A percentile compares a stretch with the other conserved stretches of the same genome.
phyloP scores from a whole-genome alignment of 2,329 filamentous ascomycete genomes.

The Penicillium olsonii region DNA sequence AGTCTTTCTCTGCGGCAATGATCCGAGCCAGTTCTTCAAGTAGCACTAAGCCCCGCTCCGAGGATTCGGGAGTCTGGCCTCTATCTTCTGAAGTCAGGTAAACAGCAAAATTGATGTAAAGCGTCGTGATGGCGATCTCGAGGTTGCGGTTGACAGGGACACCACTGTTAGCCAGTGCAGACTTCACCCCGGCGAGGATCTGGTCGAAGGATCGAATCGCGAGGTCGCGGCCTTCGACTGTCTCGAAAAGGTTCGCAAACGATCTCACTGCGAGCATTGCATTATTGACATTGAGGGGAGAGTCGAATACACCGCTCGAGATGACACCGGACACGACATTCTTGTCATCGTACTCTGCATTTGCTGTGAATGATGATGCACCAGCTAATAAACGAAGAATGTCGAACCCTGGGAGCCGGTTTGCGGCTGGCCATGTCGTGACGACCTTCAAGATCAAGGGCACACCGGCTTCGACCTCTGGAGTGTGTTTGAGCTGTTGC shows the following conservation, averaged over 20 bases:
- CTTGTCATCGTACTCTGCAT: constrained; percentile 54
- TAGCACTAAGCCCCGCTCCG: constrained; percentile 54
- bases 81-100: constrained; percentile 58
- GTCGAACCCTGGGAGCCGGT: constrained; percentile 82
- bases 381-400: constrained; percentile 80
- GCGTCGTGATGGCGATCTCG: constrained; percentile 76
- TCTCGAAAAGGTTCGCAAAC: constrained; percentile 81
- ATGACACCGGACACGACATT: constrained; percentile 65
- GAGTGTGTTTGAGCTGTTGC: constrained; percentile 43
- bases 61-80: constrained; percentile 42
- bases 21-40: constrained; percentile 65
- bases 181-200: constrained; percentile 64
- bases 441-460: constrained; percentile 70
- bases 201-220: constrained; percentile 61
- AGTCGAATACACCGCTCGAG: constrained; percentile 58
- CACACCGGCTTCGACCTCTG: constrained; percentile 56
- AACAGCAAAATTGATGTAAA: constrained; percentile 82
- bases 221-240: constrained; percentile 67
- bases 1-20: constrained; percentile 68
- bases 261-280: constrained; percentile 83
- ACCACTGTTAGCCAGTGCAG: constrained; percentile 56
- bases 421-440: constrained; percentile 76
- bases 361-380: constrained; percentile 65
- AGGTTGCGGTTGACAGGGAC: constrained; percentile 71
- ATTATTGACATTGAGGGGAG: constrained; percentile 71